A percentile compares a stretch with the other conserved stretches of the same genome.
phyloP scores from a whole-genome alignment of 1,284 basidiomycete species.

The Amylostereum chailletii region DNA sequence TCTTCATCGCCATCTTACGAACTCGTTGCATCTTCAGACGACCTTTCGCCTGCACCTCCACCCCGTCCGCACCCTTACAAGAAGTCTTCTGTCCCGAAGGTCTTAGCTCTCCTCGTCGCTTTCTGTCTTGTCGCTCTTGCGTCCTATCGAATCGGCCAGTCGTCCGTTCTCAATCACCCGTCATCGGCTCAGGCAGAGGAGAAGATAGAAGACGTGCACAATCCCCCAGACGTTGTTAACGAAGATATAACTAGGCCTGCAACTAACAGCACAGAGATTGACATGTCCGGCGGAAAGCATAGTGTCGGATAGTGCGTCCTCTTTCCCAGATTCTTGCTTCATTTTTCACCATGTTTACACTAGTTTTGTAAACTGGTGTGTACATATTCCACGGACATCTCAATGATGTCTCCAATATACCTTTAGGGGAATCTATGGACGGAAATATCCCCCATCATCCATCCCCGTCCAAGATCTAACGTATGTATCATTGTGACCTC shows the following conservation, averaged over 20 bases:
- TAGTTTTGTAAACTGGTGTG: slow-evolving; percentile 72
- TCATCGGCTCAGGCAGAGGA: background rate
- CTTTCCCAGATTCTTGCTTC: slow-evolving; percentile 2
- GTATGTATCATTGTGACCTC: slow-evolving; percentile 32
- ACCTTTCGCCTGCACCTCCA: slow-evolving; percentile 6
- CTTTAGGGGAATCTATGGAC: slow-evolving; percentile 87
- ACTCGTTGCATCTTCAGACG: slow-evolving; percentile 14
- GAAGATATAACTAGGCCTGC: slow-evolving; percentile 11
- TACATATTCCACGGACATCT: slow-evolving; percentile 9
- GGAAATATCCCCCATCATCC: slow-evolving; percentile 75
- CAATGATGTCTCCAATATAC: slow-evolving; percentile 10
- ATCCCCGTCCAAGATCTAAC: slow-evolving; percentile 83
- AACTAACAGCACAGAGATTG: slow-evolving; percentile 17
- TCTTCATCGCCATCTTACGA: slow-evolving; percentile 17
- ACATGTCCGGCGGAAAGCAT: slow-evolving; percentile 40
- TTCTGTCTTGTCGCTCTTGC: slow-evolving; percentile 29
- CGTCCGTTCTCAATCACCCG: slow-evolving; percentile 21
- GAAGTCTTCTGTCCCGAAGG: slow-evolving; percentile 8
- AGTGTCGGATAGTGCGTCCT: slow-evolving; percentile 71
- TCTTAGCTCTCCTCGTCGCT: slow-evolving; percentile 20
- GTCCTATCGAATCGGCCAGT: slow-evolving; percentile 38
- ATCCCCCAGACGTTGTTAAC: slow-evolving; percentile 9
- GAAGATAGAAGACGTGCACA: background rate
- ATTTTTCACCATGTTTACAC: slow-evolving; percentile 6
- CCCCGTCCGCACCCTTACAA: slow-evolving; percentile 7